phyloP scores from a whole-genome alignment of 2,329 filamentous ascomycete species.

The Samsoniella hepiali region DNA sequence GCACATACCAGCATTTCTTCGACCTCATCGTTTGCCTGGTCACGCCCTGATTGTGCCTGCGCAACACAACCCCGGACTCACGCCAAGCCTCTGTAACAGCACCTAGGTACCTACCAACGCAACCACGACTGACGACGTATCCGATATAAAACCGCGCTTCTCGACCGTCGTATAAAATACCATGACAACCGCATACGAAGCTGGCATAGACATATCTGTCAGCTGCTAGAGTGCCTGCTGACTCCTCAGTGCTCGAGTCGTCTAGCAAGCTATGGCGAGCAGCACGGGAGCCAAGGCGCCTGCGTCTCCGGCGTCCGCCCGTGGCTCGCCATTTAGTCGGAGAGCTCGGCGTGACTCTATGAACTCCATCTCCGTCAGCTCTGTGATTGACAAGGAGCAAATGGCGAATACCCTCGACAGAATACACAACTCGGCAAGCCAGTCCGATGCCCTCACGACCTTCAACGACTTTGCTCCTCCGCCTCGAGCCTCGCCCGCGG shows the following conservation, averaged over 20 bases:
- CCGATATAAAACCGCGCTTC: not conserved
- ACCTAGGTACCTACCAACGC: not conserved
- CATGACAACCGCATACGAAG: constrained; percentile 7
- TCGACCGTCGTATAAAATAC: not conserved
- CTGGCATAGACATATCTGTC: not conserved
- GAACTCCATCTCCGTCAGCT: constrained; percentile 40
- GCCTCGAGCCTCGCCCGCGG: constrained; percentile 52
- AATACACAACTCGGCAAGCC: constrained; percentile 86
- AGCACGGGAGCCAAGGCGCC: constrained; percentile 30
- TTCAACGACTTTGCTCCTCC: constrained; percentile 89
- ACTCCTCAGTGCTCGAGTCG: not conserved
- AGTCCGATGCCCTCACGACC: constrained; percentile 78
- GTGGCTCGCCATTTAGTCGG: constrained; percentile 31
- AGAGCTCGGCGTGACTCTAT: constrained; percentile 39
- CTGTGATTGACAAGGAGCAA: constrained; percentile 62
- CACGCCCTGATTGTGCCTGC: not conserved
- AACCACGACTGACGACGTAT: not conserved
- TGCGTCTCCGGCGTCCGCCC: constrained; percentile 28
- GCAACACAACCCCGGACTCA: not conserved
- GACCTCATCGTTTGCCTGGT: not conserved
- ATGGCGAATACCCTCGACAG: constrained; percentile 76
- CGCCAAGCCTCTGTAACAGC: not conserved
- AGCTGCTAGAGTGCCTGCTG: constrained; percentile 1
- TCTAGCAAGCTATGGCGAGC: constrained; percentile 28
- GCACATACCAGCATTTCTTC: not conserved